Base-by-base conservation (phyloP, 108 stramenopile genomes). In the Pseudonitzschia multistriata region DNA sequence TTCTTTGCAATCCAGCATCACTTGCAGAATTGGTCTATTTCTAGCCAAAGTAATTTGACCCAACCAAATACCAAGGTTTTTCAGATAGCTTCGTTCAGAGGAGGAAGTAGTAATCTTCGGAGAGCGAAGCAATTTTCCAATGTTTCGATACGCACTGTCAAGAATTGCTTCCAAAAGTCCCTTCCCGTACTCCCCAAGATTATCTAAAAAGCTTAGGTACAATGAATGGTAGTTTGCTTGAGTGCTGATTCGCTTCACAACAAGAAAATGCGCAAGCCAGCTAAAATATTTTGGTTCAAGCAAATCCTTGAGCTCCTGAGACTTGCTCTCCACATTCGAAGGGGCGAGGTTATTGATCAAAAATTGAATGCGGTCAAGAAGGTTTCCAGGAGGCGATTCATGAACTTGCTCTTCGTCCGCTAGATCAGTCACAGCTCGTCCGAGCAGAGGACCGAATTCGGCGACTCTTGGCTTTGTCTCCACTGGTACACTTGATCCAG, bases 41-140 rank as follows among this genome's bases (percentile, higher is more conserved):
- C 96, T 78, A 14, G 97, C 97, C 28, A 99, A 83, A 30, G 99
- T 99, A 59, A 97, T 94, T 66, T 96, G 96, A 15, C 99, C 99
- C 1, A 99, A 85, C 97, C 97, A 99, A 42, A 92, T 94, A 27
- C 99, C 99, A 24, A 99, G 87, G 76, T 98, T 98, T 81, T 98
- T 98, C 72, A 99, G 81, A 60, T 98, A 77, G 63, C 94, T 96
- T 27, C 99, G 88, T 72, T 99, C 97, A 28, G 88, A 85, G 3
- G 96, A 97, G 11, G 94, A 96, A 21, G 97, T 97, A 5, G 96
- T 96, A 45, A 99, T 99, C 72, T 96, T 96, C 31, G 88, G 83
- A 33, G 95, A 96, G 1, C 93, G 84, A 62, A 99, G 81, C 15
- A 96, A 80, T 70, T 91, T 95, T 7, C 96, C 93, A 47, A 98